Percentiles rank a stretch among this genome's conserved stretches.
phyloP scores from a whole-genome alignment of 2,329 filamentous ascomycete species.

The Monosporascus sp. region DNA sequence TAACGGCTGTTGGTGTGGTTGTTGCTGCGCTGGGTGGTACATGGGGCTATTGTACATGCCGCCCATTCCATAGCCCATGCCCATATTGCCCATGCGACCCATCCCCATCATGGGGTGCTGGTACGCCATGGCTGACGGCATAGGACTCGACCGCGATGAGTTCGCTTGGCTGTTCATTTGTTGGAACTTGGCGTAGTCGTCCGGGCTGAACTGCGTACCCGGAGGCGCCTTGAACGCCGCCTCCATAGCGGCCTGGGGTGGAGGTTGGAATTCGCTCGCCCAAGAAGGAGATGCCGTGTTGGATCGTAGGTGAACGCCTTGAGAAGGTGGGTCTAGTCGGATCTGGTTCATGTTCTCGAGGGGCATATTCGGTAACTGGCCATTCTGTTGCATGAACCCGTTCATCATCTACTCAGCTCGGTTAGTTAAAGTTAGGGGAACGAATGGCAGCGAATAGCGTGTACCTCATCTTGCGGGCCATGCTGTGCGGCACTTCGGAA shows the following conservation, averaged over 20 bases:
- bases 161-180: slow-evolving; percentile 58
- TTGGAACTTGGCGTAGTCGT: slow-evolving; percentile 85
- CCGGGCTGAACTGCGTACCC: slow-evolving; percentile 63
- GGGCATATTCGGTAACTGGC: slow-evolving; percentile 49
- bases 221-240: slow-evolving; percentile 58
- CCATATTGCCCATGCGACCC: slow-evolving; percentile 42
- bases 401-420: slow-evolving; percentile 70
- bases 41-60: slow-evolving; percentile 54
- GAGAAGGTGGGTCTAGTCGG: slow-evolving; percentile 41
- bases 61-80: slow-evolving; percentile 50
- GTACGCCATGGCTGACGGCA: slow-evolving; percentile 50
- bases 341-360: slow-evolving; percentile 40
- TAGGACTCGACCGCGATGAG: slow-evolving; percentile 48
- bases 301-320: slow-evolving; percentile 47
- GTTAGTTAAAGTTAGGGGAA: slow-evolving; percentile 18
- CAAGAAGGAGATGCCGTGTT: slow-evolving; percentile 50
- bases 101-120: slow-evolving; percentile 59
- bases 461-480: slow-evolving; percentile 68
- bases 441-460: slow-evolving; percentile 1
- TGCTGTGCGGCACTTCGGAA: slow-evolving; percentile 69
- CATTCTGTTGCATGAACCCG: slow-evolving; percentile 79
- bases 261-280: slow-evolving; percentile 45
- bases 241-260: slow-evolving; percentile 63
- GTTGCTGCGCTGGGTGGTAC: slow-evolving; percentile 42
- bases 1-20: slow-evolving; percentile 30